Base-by-base conservation (phyloP, 345 rosid genomes). In the Brassica juncea region DNA sequence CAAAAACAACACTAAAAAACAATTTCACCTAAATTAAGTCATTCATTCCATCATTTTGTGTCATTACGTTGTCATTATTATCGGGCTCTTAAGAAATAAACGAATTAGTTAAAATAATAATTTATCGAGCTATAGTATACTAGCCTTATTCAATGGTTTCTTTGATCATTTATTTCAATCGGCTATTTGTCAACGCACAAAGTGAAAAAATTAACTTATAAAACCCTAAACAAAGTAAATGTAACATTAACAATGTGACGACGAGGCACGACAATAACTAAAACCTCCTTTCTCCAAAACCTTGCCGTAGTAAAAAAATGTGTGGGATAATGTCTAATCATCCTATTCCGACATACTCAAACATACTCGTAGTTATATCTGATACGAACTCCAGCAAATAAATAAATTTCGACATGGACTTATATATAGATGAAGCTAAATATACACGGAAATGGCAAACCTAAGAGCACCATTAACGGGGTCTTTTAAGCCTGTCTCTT, bases 31-130 rank as follows among this genome's bases (percentile, higher is more conserved):
- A 12, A 49, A 49, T n/a, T 49, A 57, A 66, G 72, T 39, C 31
- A 66, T 28, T 78, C 37, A 30, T 58, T 78, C 68, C 69, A 72
- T 66, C 77, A 44, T 78, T 72, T 78, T 72, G 77, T 72, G 82
- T 72, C 32, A 72, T 14, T 14, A 62, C 65, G 69, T 23, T 44
- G 55, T 30, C 21, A 10, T 62, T 63, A 28, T 30, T 6, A 72
- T 72, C 62, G 37, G 34, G 14, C 10, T 72, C 42, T 63, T 21
- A 78, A 27, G 49, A 54, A 71, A 78, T 78, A 78, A 77, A 71
- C 39, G 11, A 49, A 15, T 34, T 52, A 34, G 54, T 70, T n/a
- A 34, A 44, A 21, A 68, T 68, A 52, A 61, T 6, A 34, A 49
- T n/a, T 49, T n/a, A 34, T 64, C 19, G 81, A 77, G 27, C 62